Evolutionary conservation across 495 filamentous ascomycete species (phyloP).

Genomic region (Daldinia bambusicola): DNA sequence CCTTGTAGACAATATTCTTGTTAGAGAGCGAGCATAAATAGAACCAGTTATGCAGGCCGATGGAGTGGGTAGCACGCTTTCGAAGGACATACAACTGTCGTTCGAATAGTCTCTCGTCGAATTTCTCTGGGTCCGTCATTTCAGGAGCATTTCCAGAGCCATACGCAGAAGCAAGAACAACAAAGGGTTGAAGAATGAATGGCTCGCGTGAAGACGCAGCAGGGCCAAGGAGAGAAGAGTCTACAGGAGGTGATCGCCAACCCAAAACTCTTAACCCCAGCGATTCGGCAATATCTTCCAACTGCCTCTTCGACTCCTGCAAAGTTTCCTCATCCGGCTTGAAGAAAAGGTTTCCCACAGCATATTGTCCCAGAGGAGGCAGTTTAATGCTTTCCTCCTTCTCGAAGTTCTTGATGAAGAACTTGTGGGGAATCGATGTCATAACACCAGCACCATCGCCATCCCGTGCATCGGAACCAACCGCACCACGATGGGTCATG

Average conservation of each 20-base stretch:
- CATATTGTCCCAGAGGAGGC: slow-evolving; percentile 92
- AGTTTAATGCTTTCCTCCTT: slow-evolving; percentile 86
- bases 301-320: slow-evolving; percentile 84
- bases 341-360: slow-evolving; percentile 98
- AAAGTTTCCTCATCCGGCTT: slow-evolving; percentile 91
- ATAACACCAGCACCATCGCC: slow-evolving; percentile 99
- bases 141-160: slow-evolving; percentile 86
- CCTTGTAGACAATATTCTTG: slow-evolving; percentile 99
- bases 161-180: slow-evolving; percentile 87
- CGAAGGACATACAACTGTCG: slow-evolving; percentile 92
- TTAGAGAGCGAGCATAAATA: slow-evolving; percentile 98
- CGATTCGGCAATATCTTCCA: slow-evolving; percentile 90
- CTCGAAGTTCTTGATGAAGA: slow-evolving; percentile 98
- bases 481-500: slow-evolving; percentile 99
- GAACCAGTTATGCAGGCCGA: slow-evolving; percentile 98
- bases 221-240: slow-evolving; percentile 92
- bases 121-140: slow-evolving; percentile 78
- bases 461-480: slow-evolving; percentile 96
- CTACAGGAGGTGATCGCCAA: slow-evolving; percentile 94
- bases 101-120: slow-evolving; percentile 89
- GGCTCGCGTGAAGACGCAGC: slow-evolving; percentile 95
- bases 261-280: slow-evolving; percentile 91
- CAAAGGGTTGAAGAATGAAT: slow-evolving; percentile 93
- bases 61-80: slow-evolving; percentile 93
- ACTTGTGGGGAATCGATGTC: slow-evolving; percentile 98